These are phyloP conservation scores for Puccinia polysora DNA, from an alignment of 1,284 basidiomycete species.

Conservation along the genomic window DNA sequence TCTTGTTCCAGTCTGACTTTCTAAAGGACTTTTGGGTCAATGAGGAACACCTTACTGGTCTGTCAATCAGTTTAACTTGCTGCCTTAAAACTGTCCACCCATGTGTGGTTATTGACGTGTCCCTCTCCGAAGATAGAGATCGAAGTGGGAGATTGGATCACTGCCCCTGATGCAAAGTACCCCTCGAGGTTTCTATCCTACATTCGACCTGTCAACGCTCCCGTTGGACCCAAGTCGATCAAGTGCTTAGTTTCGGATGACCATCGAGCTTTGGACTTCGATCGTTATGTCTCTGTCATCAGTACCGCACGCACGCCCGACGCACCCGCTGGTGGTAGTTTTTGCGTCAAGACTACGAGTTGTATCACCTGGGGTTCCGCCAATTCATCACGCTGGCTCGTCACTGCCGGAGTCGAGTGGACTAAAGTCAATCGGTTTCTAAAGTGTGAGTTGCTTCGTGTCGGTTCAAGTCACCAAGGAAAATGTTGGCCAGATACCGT, in stretches of 20 bases:
- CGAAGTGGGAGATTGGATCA: conserved; percentile 85
- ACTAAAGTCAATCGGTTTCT: conserved; percentile 35
- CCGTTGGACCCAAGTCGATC: conserved; percentile 71
- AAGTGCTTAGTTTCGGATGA: conserved; percentile 20
- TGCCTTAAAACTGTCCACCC: neutral
- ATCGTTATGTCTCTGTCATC: conserved; percentile 3
- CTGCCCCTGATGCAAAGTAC: conserved; percentile 61
- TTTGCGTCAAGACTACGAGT: conserved; percentile 85
- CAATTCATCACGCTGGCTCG: conserved; percentile 70
- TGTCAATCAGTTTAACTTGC: conserved; percentile 49
- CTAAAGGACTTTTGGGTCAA: conserved; percentile 86
- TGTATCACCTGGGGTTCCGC: conserved; percentile 89
- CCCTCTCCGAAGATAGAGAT: conserved; percentile 61
- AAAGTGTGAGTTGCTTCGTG: neutral
- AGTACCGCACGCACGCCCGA: conserved; percentile 66
- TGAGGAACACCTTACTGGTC: conserved; percentile 83
- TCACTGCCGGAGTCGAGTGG: conserved; percentile 93
- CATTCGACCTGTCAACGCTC: conserved; percentile 83
- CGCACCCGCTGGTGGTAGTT: conserved; percentile 85
- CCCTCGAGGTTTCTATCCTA: conserved; percentile 77
- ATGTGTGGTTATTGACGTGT: too few species aligned
- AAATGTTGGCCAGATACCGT: too few species aligned
- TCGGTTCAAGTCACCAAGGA: too few species aligned
- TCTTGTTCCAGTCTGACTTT: conserved; percentile 86
- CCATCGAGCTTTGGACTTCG: conserved; percentile 10